Evolutionary conservation across 106 monocot genomes (phyloP).

Genomic region (Apostasia ramifera): DNA sequence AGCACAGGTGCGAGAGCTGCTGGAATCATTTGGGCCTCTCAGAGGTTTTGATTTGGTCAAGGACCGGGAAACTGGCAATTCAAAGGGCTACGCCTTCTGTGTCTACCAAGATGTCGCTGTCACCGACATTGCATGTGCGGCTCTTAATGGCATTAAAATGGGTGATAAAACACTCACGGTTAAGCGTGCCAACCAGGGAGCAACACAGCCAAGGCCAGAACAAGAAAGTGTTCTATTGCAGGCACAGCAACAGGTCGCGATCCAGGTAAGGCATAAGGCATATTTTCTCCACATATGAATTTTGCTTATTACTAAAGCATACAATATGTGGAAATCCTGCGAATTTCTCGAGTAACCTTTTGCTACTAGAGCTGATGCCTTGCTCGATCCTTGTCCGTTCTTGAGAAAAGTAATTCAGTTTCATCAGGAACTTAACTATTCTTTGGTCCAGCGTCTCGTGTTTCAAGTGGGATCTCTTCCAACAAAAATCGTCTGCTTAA

Average conservation of each 20-base stretch:
- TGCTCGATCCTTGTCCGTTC: too few species aligned
- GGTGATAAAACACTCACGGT: constrained; percentile 93
- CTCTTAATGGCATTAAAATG: constrained; percentile 94
- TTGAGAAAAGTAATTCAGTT: too few species aligned
- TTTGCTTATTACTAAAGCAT: background rate
- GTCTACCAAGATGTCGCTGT: constrained; percentile 74
- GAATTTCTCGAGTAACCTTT: too few species aligned
- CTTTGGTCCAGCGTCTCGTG: constrained; percentile 44
- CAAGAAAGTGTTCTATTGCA: constrained; percentile 74
- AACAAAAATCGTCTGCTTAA: constrained; percentile 78
- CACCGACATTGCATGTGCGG: constrained; percentile 90
- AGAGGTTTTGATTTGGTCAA: constrained; percentile 79
- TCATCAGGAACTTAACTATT: background rate
- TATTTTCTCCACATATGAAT: background rate
- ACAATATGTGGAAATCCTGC: too few species aligned
- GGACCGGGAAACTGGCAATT: constrained; percentile 81
- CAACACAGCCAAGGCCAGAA: constrained; percentile 64
- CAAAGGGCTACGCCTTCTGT: constrained; percentile 86
- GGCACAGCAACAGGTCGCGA: constrained; percentile 75
- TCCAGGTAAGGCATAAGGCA: constrained; percentile 43
- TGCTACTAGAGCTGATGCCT: too few species aligned
- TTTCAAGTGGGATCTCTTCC: constrained; percentile 57
- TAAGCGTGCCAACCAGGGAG: constrained; percentile 75
- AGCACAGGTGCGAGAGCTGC: constrained; percentile 48
- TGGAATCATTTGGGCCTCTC: constrained; percentile 59